Conservation (phyloP, 768 basidiomycete species). For the Leccinum sublutescens region DNA sequence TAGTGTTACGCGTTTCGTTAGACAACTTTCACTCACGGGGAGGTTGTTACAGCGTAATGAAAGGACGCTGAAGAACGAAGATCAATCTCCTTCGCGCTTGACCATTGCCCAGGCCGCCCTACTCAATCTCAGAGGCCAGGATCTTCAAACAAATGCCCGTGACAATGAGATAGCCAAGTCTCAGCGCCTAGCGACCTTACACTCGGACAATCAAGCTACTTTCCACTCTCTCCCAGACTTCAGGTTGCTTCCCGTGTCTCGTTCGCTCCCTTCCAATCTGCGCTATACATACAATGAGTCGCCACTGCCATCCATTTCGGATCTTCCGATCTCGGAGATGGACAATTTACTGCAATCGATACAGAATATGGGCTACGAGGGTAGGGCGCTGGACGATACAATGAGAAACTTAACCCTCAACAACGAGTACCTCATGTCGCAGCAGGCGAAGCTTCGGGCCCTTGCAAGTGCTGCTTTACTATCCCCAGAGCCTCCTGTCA, state of each 20-base stretch:
- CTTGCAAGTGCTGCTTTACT: slow-evolving; percentile 20
- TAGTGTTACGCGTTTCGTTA: slow-evolving; percentile 24
- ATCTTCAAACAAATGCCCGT: slow-evolving; percentile 32
- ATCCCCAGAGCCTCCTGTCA: slow-evolving; percentile 10
- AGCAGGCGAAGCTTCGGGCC: slow-evolving; percentile 23
- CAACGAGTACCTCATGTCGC: slow-evolving; percentile 17
- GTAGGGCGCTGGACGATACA: slow-evolving; percentile 12
- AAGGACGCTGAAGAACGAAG: slow-evolving; percentile 57
- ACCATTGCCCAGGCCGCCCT: slow-evolving; percentile 79
- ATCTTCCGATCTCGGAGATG: slow-evolving; percentile 37
- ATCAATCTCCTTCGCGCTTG: slow-evolving; percentile 58
- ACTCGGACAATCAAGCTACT: slow-evolving; percentile 1
- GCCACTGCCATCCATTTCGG: slow-evolving; percentile 12
- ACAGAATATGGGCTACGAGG: slow-evolving; percentile 22
- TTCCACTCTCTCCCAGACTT: slow-evolving; percentile 1
- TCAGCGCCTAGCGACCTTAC: slow-evolving; percentile 6
- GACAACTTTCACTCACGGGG: slow-evolving; percentile 1
- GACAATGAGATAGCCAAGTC: slow-evolving; percentile 8
- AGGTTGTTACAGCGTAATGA: slow-evolving; percentile 51
- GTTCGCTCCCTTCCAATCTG: slow-evolving; percentile 23
- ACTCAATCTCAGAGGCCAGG: slow-evolving; percentile 71
- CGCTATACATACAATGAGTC: slow-evolving; percentile 18
- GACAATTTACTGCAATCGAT: slow-evolving; percentile 38
- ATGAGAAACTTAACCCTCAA: slow-evolving; percentile 15
- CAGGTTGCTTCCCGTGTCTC: slow-evolving; percentile 15